These are phyloP conservation scores for Linanthus parryae DNA, from an alignment of 148 eudicot genomes.

Conservation along the genomic window DNA sequence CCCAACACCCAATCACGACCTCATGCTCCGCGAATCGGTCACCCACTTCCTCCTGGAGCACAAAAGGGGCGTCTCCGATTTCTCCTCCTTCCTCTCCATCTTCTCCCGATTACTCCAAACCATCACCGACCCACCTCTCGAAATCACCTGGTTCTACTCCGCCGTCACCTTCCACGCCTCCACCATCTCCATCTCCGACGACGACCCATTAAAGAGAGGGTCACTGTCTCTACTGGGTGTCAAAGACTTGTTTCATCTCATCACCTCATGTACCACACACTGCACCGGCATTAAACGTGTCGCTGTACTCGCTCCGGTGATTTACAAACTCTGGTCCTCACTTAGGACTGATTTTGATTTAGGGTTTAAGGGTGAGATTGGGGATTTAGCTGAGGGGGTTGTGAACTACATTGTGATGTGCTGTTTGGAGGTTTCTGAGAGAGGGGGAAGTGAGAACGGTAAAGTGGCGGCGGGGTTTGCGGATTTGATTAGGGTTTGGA, in stretches of 20 bases:
- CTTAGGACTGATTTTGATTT: conserved; percentile 18
- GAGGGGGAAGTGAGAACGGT: conserved; percentile 19
- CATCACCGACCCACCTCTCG: conserved; percentile 71
- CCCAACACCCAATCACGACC: conserved; percentile 7
- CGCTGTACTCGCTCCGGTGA: conserved; percentile 59
- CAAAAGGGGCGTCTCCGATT: conserved; percentile 44
- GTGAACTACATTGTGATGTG: conserved; percentile 43
- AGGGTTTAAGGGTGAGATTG: conserved; percentile 39
- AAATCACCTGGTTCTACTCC: conserved; percentile 72
- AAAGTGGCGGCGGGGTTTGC: conserved; percentile 38
- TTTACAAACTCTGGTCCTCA: conserved; percentile 47
- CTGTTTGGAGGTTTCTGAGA: conserved; percentile 34
- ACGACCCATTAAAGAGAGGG: no score
- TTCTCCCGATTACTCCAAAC: conserved; percentile 63
- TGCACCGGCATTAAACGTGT: conserved; percentile 39
- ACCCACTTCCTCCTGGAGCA: conserved; percentile 41
- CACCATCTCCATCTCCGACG: neutral
- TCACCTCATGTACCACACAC: conserved; percentile 48
- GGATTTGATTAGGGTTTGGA: conserved; percentile 71
- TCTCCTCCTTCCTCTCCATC: conserved; percentile 43
- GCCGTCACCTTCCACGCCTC: conserved; percentile 57
- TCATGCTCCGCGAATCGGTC: conserved; percentile 68
- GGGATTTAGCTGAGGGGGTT: conserved; percentile 46
- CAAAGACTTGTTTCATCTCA: conserved; percentile 59
- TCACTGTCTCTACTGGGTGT: conserved; percentile 10